Percentiles rank a stretch among this genome's conserved stretches.
phyloP scores from a whole-genome alignment of 306 rosid genomes.

The Cicer judaicum region DNA sequence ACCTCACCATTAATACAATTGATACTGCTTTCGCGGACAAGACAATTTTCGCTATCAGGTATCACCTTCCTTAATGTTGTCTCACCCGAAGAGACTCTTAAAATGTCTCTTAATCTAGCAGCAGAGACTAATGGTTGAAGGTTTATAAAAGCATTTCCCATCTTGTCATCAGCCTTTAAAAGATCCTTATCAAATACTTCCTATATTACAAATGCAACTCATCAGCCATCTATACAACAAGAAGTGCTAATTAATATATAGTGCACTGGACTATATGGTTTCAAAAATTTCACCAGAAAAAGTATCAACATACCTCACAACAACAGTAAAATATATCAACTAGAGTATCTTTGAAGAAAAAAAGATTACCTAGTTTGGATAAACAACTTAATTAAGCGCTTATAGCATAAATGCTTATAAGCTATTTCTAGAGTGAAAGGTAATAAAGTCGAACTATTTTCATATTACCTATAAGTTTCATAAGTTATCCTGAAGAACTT shows the following conservation, averaged over 20 bases:
- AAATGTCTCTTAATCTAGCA: conserved; percentile 76
- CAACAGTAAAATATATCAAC: background rate
- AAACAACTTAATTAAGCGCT: too few relatives aligned
- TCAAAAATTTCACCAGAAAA: conserved; percentile 6
- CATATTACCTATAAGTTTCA: too few relatives aligned
- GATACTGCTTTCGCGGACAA: conserved; percentile 82
- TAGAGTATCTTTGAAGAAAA: background rate
- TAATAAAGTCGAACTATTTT: too few relatives aligned
- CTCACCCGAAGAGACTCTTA: conserved; percentile 64
- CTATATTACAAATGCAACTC: conserved; percentile 44
- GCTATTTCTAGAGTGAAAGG: too few relatives aligned
- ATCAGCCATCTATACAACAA: background rate
- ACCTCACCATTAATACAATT: conserved; percentile 76
- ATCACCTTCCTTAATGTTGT: conserved; percentile 75
- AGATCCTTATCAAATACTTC: conserved; percentile 97
- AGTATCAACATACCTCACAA: background rate
- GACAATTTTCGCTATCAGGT: conserved; percentile 82
- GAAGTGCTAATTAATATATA: background rate
- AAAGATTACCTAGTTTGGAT: background rate
- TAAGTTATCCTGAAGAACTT: too few relatives aligned
- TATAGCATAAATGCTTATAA: too few relatives aligned
- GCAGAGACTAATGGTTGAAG: conserved; percentile 90
- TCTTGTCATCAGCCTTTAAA: conserved; percentile 91
- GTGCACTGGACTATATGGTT: background rate
- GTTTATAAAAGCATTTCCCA: conserved; percentile 88